A percentile compares a stretch with the other conserved stretches of the same genome.
Evolutionary conservation across 352 stramenopile species (phyloP).

Genomic region (Phytopythium boreale): DNA sequence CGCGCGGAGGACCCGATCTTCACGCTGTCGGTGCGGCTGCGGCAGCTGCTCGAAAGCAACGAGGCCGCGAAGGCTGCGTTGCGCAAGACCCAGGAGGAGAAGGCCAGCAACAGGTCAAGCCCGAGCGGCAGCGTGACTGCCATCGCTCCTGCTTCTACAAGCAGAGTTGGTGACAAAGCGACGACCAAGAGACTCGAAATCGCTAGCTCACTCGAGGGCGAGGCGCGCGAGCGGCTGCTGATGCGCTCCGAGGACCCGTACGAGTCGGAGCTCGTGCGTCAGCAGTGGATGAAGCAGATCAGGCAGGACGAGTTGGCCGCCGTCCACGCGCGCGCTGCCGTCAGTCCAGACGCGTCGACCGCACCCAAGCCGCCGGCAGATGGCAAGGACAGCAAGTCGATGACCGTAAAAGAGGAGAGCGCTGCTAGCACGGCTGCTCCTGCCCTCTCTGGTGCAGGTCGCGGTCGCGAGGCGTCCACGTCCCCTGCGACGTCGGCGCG

Average conservation of each 20-base stretch:
- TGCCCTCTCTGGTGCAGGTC: background rate
- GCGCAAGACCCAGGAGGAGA: slow-evolving; percentile 3
- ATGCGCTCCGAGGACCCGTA: background rate
- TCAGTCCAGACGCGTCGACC: background rate
- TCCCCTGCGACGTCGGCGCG: background rate
- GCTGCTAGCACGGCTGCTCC: background rate
- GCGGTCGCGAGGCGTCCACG: background rate
- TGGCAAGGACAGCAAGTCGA: background rate
- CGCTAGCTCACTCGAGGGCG: background rate
- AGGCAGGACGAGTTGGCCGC: background rate
- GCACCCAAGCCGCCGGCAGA: background rate
- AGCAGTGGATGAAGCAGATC: background rate
- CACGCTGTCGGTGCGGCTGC: slow-evolving; percentile 26
- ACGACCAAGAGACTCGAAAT: background rate
- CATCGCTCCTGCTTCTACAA: background rate
- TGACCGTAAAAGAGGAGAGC: background rate
- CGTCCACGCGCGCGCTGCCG: too few species aligned
- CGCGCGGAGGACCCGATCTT: slow-evolving; percentile 60
- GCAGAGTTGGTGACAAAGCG: background rate
- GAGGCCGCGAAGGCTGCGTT: slow-evolving; percentile 9
- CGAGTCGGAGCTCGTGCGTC: background rate
- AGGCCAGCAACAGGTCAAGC: slow-evolving; percentile 2
- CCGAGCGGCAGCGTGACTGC: slow-evolving; percentile 9
- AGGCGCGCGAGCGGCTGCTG: too few species aligned
- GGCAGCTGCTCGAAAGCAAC: slow-evolving; percentile 42